A percentile compares a stretch with the other conserved stretches of the same genome.
Evolutionary conservation across 139 green algal genomes (phyloP).

Genomic region (Marvania coccoides): DNA sequence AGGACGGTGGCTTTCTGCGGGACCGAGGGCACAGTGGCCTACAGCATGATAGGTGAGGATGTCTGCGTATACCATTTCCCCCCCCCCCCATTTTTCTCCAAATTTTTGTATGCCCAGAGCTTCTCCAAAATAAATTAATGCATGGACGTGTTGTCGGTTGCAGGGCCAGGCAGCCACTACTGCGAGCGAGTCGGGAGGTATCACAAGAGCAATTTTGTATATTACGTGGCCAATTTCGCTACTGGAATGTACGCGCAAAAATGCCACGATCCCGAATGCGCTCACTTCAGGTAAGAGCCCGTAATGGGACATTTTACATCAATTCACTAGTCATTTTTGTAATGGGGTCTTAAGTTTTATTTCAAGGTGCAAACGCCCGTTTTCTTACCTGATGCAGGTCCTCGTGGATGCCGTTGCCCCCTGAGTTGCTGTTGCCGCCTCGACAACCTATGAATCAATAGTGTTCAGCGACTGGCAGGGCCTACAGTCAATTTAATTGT

Average conservation of each 20-base stretch:
- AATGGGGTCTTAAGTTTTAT: not conserved
- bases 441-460: too few relatives aligned
- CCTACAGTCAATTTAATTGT: too few relatives aligned
- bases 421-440: not conserved
- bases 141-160: not conserved
- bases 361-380: not conserved
- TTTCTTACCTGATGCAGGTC: conserved; percentile 5
- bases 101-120: not conserved
- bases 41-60: conserved; percentile 51
- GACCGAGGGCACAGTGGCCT: conserved; percentile 45
- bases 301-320: not conserved
- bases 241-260: conserved; percentile 53
- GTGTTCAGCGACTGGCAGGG: too few relatives aligned
- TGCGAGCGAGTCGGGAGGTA: conserved; percentile 53
- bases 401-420: conserved; percentile 29
- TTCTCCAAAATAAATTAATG: not conserved
- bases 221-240: conserved; percentile 55
- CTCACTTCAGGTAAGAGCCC: conserved; percentile 36
- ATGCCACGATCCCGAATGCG: conserved; percentile 73
- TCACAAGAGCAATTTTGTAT: conserved; percentile 64
- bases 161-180: conserved; percentile 63
- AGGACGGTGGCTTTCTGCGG: conserved; percentile 65
- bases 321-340: not conserved
- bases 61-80: not conserved
- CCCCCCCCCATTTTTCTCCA: not conserved